These are phyloP conservation scores for Cutaneotrichosporon spelunceum DNA, from an alignment of 1,284 basidiomycete genomes.

Conservation along the genomic window DNA sequence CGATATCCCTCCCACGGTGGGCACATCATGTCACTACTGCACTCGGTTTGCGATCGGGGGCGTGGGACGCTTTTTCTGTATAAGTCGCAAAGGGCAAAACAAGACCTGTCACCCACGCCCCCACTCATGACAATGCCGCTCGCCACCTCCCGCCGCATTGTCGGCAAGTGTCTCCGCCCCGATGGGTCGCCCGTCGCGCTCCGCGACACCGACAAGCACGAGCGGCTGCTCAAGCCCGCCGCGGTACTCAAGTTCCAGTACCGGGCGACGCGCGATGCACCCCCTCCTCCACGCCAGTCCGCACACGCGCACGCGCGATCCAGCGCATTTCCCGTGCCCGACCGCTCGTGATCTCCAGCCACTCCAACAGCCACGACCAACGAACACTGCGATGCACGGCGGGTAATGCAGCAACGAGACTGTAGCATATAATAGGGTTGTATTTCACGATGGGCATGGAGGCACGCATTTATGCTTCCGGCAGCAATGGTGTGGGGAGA, in stretches of 20 bases:
- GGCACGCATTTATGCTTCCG: too few relatives aligned
- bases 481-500: too few relatives aligned
- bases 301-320: not conserved
- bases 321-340: not conserved
- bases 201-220: not conserved
- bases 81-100: too few relatives aligned
- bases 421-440: too few relatives aligned
- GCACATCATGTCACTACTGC: not conserved
- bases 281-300: not conserved
- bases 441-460: too few relatives aligned
- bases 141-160: not conserved
- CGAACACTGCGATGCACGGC: too few relatives aligned
- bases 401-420: too few relatives aligned
- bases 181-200: not conserved
- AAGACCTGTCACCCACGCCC: too few relatives aligned
- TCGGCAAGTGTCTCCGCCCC: not conserved
- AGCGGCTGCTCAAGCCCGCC: not conserved
- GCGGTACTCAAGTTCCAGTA: not conserved
- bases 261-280: not conserved
- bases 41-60: too few relatives aligned
- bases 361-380: too few relatives aligned
- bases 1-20: not conserved
- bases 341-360: not conserved
- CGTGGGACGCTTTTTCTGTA: not conserved
- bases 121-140: not conserved